A percentile compares a stretch with the other conserved stretches of the same genome.
These are phyloP conservation scores for Russula earlei DNA, from an alignment of 768 basidiomycete genomes.

Conservation along the genomic window DNA sequence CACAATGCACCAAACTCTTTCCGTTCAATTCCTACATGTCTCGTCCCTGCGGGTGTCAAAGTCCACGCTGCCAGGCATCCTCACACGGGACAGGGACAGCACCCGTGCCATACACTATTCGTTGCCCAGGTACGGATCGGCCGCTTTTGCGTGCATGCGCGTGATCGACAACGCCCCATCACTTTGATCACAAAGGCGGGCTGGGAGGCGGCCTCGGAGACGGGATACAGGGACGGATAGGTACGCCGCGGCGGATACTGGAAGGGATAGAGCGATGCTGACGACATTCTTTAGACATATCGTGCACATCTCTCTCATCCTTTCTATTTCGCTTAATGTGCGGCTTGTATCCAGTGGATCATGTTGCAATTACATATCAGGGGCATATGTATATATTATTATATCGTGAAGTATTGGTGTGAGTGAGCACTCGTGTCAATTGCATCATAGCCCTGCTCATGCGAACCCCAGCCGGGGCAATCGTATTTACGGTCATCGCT, in stretches of 20 bases:
- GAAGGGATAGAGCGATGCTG: no score
- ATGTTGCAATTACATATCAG: slow-evolving; percentile 27
- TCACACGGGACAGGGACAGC: no score
- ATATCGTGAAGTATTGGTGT: slow-evolving; percentile 65
- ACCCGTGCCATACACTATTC: no score
- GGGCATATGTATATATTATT: slow-evolving; percentile 67
- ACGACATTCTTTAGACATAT: slow-evolving; percentile 43
- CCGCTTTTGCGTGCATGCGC: background rate
- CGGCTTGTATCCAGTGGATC: slow-evolving; percentile 22
- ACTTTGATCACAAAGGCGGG: slow-evolving; percentile 40
- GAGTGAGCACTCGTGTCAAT: slow-evolving; percentile 23
- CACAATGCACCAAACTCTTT: no score
- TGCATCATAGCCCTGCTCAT: background rate
- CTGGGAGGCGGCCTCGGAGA: slow-evolving; percentile 63
- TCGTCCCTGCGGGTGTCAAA: no score
- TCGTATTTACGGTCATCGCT: slow-evolving; percentile 77
- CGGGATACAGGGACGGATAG: slow-evolving; percentile 48
- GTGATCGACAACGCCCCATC: background rate
- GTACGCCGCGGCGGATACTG: slow-evolving; percentile 29
- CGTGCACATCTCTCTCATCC: slow-evolving; percentile 66
- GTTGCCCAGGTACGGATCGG: slow-evolving; percentile 45
- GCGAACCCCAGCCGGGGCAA: slow-evolving; percentile 52
- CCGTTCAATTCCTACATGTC: no score
- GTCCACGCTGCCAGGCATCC: no score
- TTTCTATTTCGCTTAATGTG: slow-evolving; percentile 58